Percentiles rank a stretch among this genome's conserved stretches.
Evolutionary conservation across 306 rosid species (phyloP).

Genomic region (Malus asiatica): DNA sequence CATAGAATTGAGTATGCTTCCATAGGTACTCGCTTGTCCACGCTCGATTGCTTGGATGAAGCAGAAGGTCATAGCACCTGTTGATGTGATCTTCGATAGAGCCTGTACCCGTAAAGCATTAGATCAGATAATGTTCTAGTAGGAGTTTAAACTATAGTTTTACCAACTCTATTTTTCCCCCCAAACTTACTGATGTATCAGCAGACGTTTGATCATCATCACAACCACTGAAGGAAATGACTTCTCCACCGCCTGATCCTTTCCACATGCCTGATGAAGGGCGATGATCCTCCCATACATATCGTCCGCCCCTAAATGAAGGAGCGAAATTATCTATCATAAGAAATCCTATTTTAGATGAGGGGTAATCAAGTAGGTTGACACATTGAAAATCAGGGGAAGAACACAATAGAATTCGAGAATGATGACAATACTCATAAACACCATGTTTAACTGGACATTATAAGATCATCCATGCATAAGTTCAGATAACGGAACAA

Average conservation of each 20-base stretch:
- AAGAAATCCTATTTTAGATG: not conserved
- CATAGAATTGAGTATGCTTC: conserved; percentile 78
- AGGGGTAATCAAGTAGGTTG: not conserved
- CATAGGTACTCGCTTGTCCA: conserved; percentile 76
- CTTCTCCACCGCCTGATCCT: conserved; percentile 95
- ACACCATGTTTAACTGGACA: not conserved
- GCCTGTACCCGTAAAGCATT: conserved; percentile 51
- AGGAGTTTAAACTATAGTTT: not conserved
- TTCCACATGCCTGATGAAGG: conserved; percentile 90
- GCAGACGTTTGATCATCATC: conserved; percentile 93
- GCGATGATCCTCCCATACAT: conserved; percentile 95
- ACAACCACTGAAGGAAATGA: conserved; percentile 85
- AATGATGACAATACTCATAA: not conserved
- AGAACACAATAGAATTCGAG: not conserved
- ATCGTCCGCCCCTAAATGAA: conserved; percentile 61
- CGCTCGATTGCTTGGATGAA: conserved; percentile 92
- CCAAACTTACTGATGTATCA: conserved; percentile 79
- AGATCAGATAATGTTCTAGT: conserved; percentile 3
- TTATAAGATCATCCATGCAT: not conserved
- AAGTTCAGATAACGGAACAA: not conserved
- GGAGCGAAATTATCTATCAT: not conserved
- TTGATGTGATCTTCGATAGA: conserved; percentile 80
- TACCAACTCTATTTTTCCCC: not conserved
- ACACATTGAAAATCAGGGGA: not conserved
- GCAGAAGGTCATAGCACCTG: conserved; percentile 97